Percentiles rank a stretch among this genome's conserved stretches.
Conservation (phyloP, 306 rosid species). For the Mimosa bimucronata region DNA sequence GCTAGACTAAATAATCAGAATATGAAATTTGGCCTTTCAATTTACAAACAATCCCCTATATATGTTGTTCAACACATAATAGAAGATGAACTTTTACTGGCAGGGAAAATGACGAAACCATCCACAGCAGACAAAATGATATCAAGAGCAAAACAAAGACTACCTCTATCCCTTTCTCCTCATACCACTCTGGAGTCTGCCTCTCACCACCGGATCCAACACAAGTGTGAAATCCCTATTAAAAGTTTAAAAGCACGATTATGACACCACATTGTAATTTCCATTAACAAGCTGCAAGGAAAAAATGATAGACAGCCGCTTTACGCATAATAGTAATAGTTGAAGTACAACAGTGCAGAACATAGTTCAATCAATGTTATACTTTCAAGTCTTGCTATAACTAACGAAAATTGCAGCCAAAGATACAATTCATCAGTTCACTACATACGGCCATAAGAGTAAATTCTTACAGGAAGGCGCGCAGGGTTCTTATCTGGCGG, state of each 20-base stretch:
- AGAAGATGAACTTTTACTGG: background rate
- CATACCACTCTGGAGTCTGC: constrained; percentile 92
- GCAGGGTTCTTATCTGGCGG: constrained; percentile 92
- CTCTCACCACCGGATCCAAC: constrained; percentile 98
- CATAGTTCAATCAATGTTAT: background rate
- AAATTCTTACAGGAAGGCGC: constrained; percentile 80
- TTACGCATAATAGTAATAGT: constrained; percentile 6
- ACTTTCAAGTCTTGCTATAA: background rate
- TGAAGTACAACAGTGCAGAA: constrained; percentile 9
- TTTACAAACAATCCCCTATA: constrained; percentile 26
- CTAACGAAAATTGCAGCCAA: background rate
- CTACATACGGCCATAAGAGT: background rate
- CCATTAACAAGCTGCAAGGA: background rate
- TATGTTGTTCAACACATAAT: constrained; percentile 13
- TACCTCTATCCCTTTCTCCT: constrained; percentile 91
- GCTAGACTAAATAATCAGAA: constrained; percentile 8
- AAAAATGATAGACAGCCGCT: background rate
- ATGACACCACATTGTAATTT: constrained; percentile 21
- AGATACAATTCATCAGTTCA: background rate
- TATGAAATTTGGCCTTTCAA: constrained; percentile 20
- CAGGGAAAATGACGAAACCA: background rate
- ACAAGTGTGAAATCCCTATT: constrained; percentile 94
- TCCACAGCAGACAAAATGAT: constrained; percentile 3
- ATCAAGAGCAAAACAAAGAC: constrained; percentile 14
- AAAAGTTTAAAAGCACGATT: background rate